phyloP scores from a whole-genome alignment of 2,329 filamentous ascomycete species.

The Claviceps sp. region DNA sequence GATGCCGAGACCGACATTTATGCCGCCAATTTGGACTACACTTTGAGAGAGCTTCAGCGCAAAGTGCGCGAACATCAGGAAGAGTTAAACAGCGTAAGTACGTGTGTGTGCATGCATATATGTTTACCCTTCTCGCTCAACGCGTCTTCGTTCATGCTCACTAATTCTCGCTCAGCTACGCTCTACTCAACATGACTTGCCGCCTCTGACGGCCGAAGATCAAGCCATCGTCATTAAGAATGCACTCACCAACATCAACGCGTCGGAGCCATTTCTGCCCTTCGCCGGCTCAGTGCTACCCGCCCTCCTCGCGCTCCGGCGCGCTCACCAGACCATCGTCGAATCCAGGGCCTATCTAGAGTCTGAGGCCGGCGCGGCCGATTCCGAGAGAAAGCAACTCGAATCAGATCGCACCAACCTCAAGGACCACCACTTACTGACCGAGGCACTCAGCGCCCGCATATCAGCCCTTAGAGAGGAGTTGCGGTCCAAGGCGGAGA shows the following conservation, averaged over 20 bases:
- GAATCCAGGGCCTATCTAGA: constrained; percentile 49
- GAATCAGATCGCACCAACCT: constrained; percentile 37
- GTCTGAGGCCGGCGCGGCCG: constrained; percentile 27
- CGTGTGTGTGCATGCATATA: too few species aligned
- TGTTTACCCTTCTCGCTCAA: not conserved
- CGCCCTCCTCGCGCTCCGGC: constrained; percentile 56
- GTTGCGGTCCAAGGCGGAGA: constrained; percentile 41
- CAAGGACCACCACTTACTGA: constrained; percentile 42
- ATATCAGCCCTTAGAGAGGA: constrained; percentile 46
- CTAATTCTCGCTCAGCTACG: constrained; percentile 14
- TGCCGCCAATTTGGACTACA: constrained; percentile 47
- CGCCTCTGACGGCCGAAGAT: constrained; percentile 16
- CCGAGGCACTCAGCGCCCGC: constrained; percentile 39
- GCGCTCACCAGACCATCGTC: constrained; percentile 48
- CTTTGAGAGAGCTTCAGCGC: constrained; percentile 51
- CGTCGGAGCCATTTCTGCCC: constrained; percentile 52
- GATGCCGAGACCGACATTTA: constrained; percentile 17
- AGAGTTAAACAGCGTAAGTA: constrained; percentile 31
- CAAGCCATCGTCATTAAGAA: constrained; percentile 37
- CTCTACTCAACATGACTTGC: constrained; percentile 9
- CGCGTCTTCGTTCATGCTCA: not conserved
- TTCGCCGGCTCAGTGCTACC: constrained; percentile 54
- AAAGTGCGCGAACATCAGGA: constrained; percentile 41
- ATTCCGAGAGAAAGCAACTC: constrained; percentile 31
- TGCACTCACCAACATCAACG: constrained; percentile 52